Conservation (phyloP, 176 grass and related monocot species). For the Oryza glumipatula region DNA sequence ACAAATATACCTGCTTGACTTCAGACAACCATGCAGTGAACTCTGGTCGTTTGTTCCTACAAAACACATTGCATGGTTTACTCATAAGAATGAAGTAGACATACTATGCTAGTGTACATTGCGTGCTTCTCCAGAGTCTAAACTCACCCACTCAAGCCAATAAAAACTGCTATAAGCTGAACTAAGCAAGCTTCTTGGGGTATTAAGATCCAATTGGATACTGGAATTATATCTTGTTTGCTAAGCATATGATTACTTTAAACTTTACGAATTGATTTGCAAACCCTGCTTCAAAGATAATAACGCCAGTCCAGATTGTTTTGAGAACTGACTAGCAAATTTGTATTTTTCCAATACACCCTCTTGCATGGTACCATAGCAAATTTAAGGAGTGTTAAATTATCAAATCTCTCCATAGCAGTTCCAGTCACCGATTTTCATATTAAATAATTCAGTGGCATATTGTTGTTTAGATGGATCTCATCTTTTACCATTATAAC, state of each 20-base stretch:
- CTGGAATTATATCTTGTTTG: not conserved
- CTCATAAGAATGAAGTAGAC: conserved; percentile 23
- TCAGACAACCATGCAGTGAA: conserved; percentile 96
- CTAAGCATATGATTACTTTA: not conserved
- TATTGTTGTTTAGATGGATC: not conserved
- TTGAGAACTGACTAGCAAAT: not conserved
- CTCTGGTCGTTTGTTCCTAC: conserved; percentile 93
- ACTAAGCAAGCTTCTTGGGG: not conserved
- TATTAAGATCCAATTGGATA: not conserved
- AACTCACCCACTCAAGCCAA: not conserved
- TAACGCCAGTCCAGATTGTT: not conserved
- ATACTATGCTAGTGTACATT: not conserved
- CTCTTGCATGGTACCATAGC: not conserved
- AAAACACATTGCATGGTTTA: conserved; percentile 24
- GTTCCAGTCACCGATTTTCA: not conserved
- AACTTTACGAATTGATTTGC: not conserved
- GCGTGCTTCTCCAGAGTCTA: not conserved
- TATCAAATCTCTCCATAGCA: no score
- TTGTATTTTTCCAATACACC: not conserved
- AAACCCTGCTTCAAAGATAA: not conserved
- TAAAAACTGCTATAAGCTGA: not conserved
- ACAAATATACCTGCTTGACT: conserved; percentile 78
- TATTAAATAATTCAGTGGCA: not conserved
- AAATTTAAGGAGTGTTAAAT: no score
- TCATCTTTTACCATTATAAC: not conserved